These are phyloP conservation scores for Colletotrichum theobromicola DNA, from an alignment of 2,329 filamentous ascomycete species.

Conservation along the genomic window DNA sequence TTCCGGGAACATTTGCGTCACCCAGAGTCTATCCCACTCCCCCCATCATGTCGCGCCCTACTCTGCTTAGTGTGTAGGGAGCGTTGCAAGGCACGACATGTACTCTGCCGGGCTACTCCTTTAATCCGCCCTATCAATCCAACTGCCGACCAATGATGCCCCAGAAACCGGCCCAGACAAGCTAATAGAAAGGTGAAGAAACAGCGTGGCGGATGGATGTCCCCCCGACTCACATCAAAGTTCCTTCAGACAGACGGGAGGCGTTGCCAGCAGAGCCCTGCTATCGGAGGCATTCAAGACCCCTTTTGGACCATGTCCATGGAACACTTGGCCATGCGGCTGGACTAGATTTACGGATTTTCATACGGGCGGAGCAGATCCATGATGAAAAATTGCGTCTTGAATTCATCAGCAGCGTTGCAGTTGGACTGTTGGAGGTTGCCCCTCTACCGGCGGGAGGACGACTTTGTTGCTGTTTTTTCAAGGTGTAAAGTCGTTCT, in stretches of 20 bases:
- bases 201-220: background rate
- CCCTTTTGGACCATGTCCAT: background rate
- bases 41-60: background rate
- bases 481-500: background rate
- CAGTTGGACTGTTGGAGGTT: background rate
- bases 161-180: background rate
- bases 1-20: background rate
- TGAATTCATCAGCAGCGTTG: background rate
- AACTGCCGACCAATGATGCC: background rate
- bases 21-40: background rate
- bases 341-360: constrained; percentile 13
- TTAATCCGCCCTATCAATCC: background rate
- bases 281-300: background rate
- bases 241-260: background rate
- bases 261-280: background rate
- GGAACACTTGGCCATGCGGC: background rate
- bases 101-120: background rate
- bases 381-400: background rate
- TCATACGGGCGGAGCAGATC: constrained; percentile 1
- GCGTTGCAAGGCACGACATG: background rate
- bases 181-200: background rate
- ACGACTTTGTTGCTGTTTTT: background rate
- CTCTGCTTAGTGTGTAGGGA: too few species aligned
- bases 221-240: background rate
- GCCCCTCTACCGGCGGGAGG: background rate